Conservation (phyloP, 495 filamentous ascomycete species). For the Poronia punctata region DNA sequence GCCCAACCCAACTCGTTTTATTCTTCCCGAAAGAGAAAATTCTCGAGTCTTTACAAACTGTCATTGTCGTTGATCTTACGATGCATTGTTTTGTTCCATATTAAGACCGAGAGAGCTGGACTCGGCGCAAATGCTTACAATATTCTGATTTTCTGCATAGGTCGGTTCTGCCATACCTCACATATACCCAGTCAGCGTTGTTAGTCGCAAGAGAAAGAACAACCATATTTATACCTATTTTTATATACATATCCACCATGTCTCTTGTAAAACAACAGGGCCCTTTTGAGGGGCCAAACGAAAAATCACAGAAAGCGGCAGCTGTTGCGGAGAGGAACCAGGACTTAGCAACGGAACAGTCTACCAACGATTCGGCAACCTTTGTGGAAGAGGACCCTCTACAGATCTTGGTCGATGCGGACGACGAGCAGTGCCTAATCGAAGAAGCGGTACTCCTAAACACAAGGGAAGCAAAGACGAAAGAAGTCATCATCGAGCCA, state of each 20-base stretch:
- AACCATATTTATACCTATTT: not conserved
- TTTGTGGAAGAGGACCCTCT: slow-evolving; percentile 16
- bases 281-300: slow-evolving; percentile 7
- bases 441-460: slow-evolving; percentile 23
- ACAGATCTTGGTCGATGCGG: slow-evolving; percentile 20
- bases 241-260: slow-evolving; percentile 9
- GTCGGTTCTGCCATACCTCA: slow-evolving; percentile 14
- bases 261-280: slow-evolving; percentile 16
- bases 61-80: slow-evolving; percentile 6
- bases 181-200: slow-evolving; percentile 2
- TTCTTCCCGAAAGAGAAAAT: not conserved
- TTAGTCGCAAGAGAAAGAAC: too few species aligned
- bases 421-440: slow-evolving; percentile 21
- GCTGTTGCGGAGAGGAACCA: slow-evolving; percentile 10
- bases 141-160: slow-evolving; percentile 14
- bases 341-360: slow-evolving; percentile 10
- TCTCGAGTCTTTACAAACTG: not conserved
- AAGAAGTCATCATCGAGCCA: slow-evolving; percentile 22
- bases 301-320: slow-evolving; percentile 3
- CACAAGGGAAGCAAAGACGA: slow-evolving; percentile 18
- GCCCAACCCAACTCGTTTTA: slow-evolving; percentile 3
- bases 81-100: slow-evolving; percentile 15
- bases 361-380: slow-evolving; percentile 15
- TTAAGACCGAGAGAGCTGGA: slow-evolving; percentile 23
- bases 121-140: slow-evolving; percentile 22